Percentiles rank a stretch among this genome's conserved stretches.
These are phyloP conservation scores for Alternaria brassicicola DNA, from an alignment of 2,329 filamentous ascomycete genomes.

Conservation along the genomic window DNA sequence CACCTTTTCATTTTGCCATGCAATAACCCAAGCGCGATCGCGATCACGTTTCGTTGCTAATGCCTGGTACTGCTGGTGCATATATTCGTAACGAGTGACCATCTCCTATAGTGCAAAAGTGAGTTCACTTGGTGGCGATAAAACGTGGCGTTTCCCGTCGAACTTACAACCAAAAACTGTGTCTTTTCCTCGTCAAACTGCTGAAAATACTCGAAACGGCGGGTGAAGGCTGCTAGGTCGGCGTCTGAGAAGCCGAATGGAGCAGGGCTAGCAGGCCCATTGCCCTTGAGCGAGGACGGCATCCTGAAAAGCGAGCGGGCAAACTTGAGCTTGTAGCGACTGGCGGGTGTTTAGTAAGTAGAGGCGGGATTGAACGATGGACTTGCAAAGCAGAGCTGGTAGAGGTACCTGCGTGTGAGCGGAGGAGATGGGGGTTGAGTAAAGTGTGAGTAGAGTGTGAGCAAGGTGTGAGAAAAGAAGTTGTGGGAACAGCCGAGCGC, in stretches of 20 bases:
- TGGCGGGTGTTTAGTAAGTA: background rate
- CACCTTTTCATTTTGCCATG: conserved; percentile 31
- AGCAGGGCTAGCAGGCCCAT: conserved; percentile 6
- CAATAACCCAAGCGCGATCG: conserved; percentile 28
- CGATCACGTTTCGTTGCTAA: conserved; percentile 33
- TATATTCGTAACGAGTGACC: conserved; percentile 48
- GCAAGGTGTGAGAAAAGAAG: background rate
- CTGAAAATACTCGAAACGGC: conserved; percentile 42
- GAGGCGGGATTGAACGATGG: background rate
- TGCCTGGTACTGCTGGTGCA: conserved; percentile 41
- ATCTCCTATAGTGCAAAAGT: conserved; percentile 43
- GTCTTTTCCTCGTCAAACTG: conserved; percentile 40
- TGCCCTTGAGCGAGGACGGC: conserved; percentile 19
- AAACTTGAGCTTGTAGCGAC: background rate
- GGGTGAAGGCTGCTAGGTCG: conserved; percentile 28
- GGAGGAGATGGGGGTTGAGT: background rate
- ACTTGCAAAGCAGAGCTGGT: background rate
- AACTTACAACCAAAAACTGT: conserved; percentile 41
- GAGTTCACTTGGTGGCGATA: background rate
- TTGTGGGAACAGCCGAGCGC: background rate
- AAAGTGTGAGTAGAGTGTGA: background rate
- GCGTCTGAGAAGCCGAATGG: background rate
- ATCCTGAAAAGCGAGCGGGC: conserved; percentile 3
- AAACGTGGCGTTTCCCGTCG: background rate
- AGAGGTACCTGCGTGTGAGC: background rate